These are phyloP conservation scores for Paecilomyces niveus DNA, from an alignment of 2,329 filamentous ascomycete species.

Conservation along the genomic window DNA sequence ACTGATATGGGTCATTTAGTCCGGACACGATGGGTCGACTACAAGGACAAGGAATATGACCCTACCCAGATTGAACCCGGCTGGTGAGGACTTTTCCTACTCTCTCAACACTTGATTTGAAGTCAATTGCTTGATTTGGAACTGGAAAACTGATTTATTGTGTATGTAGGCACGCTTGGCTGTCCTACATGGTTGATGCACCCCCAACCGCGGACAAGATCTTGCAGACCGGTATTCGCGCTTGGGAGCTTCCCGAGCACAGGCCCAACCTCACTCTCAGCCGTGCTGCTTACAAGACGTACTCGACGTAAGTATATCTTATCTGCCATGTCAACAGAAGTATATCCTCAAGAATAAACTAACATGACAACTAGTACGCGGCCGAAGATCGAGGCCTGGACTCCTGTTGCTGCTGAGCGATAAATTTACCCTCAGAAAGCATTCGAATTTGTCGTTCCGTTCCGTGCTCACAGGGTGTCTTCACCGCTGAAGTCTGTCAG, in stretches of 20 bases:
- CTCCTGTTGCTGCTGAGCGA: conserved; percentile 28
- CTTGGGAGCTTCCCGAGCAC: conserved; percentile 70
- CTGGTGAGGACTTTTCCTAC: conserved; percentile 49
- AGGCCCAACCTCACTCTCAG: conserved; percentile 68
- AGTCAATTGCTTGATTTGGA: neutral
- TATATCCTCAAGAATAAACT: neutral
- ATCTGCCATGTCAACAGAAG: neutral
- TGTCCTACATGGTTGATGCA: conserved; percentile 86
- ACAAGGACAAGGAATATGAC: conserved; percentile 69
- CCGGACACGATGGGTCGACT: conserved; percentile 95
- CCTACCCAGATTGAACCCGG: conserved; percentile 74
- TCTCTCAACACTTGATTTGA: neutral
- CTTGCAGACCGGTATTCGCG: conserved; percentile 57
- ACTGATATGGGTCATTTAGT: conserved; percentile 46
- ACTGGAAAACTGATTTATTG: neutral
- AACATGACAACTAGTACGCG: conserved; percentile 15
- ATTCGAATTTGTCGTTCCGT: neutral
- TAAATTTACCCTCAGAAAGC: conserved; percentile 13
- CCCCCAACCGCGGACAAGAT: conserved; percentile 71
- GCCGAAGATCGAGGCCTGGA: conserved; percentile 29
- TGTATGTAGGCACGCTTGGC: conserved; percentile 74
- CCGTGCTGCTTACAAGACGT: conserved; percentile 80
- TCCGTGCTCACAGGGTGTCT: neutral
- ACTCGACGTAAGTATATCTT: conserved; percentile 71
- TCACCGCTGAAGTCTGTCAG: conserved; percentile 3